Percentiles rank a stretch among this genome's conserved stretches.
Conservation (phyloP, 257 asterid species). For the Fraxinus excelsior region DNA sequence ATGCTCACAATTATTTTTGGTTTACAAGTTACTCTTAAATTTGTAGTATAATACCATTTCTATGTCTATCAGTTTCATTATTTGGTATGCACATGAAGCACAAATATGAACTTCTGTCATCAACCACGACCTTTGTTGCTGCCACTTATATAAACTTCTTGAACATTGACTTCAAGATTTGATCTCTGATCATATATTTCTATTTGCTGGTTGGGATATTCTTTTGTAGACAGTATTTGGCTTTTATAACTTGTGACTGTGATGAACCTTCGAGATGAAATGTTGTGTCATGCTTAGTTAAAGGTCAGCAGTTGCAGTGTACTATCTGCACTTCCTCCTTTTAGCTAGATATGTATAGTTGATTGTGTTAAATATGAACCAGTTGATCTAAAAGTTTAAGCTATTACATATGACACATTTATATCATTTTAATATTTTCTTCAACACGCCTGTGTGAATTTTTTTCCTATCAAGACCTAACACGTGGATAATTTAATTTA, state of each 20-base stretch:
- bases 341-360: not conserved
- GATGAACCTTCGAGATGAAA: not conserved
- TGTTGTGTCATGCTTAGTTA: not conserved
- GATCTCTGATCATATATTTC: not conserved
- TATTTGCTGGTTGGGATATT: not conserved
- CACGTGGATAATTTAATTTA: too few species aligned
- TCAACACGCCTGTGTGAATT: too few species aligned
- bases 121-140: constrained; percentile 3
- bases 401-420: too few species aligned
- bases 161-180: not conserved
- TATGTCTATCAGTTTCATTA: constrained; percentile 5
- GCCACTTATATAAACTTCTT: not conserved
- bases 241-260: not conserved
- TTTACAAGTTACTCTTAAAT: constrained; percentile 3
- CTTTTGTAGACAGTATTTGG: not conserved
- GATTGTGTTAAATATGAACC: not conserved
- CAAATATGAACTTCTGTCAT: not conserved
- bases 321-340: constrained; percentile 15
- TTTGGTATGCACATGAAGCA: constrained; percentile 10
- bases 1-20: not conserved
- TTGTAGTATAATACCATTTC: not conserved
- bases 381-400: too few species aligned
- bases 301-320: not conserved
- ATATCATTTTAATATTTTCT: too few species aligned
- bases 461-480: too few species aligned